Conservation (phyloP, 2,329 filamentous ascomycete species). For the Sordariomycetes sp. region DNA sequence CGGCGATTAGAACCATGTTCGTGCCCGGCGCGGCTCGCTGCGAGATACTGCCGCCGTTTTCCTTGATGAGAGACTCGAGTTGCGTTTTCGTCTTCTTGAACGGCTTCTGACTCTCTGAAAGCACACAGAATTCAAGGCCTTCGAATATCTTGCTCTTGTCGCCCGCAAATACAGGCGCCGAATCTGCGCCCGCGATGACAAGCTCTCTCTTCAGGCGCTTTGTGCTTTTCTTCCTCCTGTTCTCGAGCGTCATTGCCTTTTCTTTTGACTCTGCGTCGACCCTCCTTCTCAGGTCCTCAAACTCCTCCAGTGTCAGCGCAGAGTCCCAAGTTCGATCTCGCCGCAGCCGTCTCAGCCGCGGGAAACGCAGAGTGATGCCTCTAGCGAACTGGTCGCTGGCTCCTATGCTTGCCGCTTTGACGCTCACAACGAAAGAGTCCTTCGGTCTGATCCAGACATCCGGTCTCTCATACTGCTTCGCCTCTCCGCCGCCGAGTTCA, state of each 20-base stretch:
- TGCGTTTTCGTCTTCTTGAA: conserved; percentile 68
- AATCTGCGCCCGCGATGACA: conserved; percentile 61
- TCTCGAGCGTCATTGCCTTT: conserved; percentile 71
- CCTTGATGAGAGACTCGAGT: conserved; percentile 72
- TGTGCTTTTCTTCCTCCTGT: conserved; percentile 41
- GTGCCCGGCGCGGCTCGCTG: conserved; percentile 59
- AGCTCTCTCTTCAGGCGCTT: conserved; percentile 62
- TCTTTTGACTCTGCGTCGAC: conserved; percentile 64
- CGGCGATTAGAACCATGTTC: conserved; percentile 65
- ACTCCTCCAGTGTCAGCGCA: conserved; percentile 70
- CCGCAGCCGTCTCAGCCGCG: conserved; percentile 74
- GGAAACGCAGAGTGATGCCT: conserved; percentile 76
- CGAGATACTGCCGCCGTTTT: conserved; percentile 70
- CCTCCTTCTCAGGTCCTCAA: conserved; percentile 58
- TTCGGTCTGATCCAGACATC: conserved; percentile 90
- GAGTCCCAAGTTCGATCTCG: conserved; percentile 79
- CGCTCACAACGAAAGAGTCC: conserved; percentile 78
- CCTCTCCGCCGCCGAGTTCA: conserved; percentile 69
- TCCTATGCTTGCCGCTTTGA: conserved; percentile 77
- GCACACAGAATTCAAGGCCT: conserved; percentile 71
- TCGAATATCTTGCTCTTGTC: conserved; percentile 60
- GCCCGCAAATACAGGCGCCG: conserved; percentile 35
- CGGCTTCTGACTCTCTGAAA: conserved; percentile 65
- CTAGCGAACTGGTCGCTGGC: conserved; percentile 70
- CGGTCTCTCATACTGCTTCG: conserved; percentile 63